Conservation (phyloP, 169 alveolate genomes). For the Eimeria necatrix region DNA sequence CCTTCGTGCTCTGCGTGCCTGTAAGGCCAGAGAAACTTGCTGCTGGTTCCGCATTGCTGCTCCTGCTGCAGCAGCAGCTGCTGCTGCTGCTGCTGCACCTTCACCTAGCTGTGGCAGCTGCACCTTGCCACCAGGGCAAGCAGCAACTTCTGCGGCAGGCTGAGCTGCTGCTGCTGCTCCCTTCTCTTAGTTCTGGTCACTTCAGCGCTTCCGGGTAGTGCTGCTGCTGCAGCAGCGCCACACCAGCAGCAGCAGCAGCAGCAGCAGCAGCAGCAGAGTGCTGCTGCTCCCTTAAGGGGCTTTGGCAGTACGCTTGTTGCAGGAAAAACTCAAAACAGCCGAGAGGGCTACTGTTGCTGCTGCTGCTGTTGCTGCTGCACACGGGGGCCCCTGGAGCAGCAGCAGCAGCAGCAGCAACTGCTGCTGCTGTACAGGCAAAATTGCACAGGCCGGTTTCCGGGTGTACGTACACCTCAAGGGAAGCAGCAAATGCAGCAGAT, state of each 20-base stretch:
- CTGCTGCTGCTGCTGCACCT: constrained; percentile 7
- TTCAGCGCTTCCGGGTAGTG: not conserved
- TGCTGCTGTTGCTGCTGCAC: constrained; percentile 1
- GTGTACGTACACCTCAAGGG: not conserved
- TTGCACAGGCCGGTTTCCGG: too few relatives aligned
- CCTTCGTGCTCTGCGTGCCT: not conserved
- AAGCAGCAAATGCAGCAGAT: not conserved
- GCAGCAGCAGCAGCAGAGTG: constrained; percentile 7
- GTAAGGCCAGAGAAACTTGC: not conserved
- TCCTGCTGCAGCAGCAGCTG: constrained; percentile 16
- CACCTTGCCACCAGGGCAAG: not conserved
- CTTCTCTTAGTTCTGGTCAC: not conserved
- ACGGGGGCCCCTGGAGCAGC: not conserved
- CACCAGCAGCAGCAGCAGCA: not conserved
- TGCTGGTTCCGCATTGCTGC: not conserved
- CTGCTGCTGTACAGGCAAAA: not conserved
- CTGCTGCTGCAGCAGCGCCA: not conserved
- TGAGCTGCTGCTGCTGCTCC: not conserved
- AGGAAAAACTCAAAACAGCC: too few relatives aligned
- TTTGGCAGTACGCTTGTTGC: too few relatives aligned
- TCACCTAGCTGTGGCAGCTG: not conserved
- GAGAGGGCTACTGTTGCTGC: constrained; percentile 1
- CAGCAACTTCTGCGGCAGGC: not conserved
- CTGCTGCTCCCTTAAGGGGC: too few relatives aligned
- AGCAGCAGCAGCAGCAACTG: not conserved